Conservation (phyloP, 495 filamentous ascomycete species). For the Penicillium daleae region DNA sequence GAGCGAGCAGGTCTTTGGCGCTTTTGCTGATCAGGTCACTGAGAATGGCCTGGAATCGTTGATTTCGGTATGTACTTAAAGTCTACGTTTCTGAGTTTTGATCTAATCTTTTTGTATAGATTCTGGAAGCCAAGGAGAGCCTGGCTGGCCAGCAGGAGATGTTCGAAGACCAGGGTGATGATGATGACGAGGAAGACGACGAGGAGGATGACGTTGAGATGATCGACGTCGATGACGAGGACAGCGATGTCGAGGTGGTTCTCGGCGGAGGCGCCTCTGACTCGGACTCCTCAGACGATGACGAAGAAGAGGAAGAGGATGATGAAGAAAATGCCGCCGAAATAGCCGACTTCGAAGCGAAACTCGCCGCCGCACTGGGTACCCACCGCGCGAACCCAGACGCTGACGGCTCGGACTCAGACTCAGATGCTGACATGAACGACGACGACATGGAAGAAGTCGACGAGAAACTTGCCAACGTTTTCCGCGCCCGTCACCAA, state of each 20-base stretch:
- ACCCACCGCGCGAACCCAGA: conserved; percentile 63
- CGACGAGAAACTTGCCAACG: conserved; percentile 76
- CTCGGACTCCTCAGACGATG: conserved; percentile 41
- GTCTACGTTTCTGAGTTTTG: not conserved
- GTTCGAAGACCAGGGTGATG: conserved; percentile 77
- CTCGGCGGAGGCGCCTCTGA: conserved; percentile 42
- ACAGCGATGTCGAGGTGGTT: conserved; percentile 35
- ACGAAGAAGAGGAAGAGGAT: conserved; percentile 43
- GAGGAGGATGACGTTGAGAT: conserved; percentile 46
- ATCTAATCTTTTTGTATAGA: conserved; percentile 40
- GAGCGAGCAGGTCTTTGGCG: conserved; percentile 82
- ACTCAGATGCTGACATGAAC: conserved; percentile 79
- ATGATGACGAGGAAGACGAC: conserved; percentile 50
- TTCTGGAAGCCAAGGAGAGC: conserved; percentile 78
- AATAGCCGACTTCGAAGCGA: conserved; percentile 71
- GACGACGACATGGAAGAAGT: conserved; percentile 95
- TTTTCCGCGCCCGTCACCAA: conserved; percentile 76
- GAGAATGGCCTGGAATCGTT: conserved; percentile 74
- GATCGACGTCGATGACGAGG: conserved; percentile 41
- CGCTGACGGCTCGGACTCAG: conserved; percentile 55
- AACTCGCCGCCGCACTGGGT: conserved; percentile 73
- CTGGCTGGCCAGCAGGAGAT: conserved; percentile 81
- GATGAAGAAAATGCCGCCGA: conserved; percentile 54
- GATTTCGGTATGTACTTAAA: conserved; percentile 48
- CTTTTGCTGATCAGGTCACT: conserved; percentile 72